phyloP scores from a whole-genome alignment of 2,329 filamentous ascomycete genomes.

The Aspergillus fumigatiaffinis region DNA sequence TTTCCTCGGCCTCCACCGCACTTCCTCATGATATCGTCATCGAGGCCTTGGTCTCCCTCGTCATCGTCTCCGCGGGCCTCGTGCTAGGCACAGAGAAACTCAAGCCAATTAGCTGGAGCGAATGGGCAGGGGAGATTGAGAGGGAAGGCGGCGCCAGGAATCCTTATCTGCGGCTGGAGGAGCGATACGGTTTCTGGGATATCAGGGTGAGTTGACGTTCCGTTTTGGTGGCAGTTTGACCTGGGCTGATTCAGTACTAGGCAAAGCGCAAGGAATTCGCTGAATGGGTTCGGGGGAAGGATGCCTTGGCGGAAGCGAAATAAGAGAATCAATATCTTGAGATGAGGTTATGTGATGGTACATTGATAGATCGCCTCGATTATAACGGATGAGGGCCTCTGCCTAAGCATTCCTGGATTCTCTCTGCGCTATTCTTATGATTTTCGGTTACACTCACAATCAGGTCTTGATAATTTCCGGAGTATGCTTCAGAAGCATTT shows the following conservation, averaged over 20 bases:
- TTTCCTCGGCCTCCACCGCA: slow-evolving; percentile 38
- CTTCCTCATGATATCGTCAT: slow-evolving; percentile 83
- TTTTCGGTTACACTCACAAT: neutral
- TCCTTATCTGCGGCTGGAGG: slow-evolving; percentile 75
- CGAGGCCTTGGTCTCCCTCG: slow-evolving; percentile 76
- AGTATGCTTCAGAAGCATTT: neutral
- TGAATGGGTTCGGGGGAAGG: slow-evolving; percentile 59
- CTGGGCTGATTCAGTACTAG: slow-evolving; percentile 24
- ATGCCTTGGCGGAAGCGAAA: slow-evolving; percentile 23
- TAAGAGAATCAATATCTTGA: neutral
- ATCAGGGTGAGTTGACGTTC: slow-evolving; percentile 59
- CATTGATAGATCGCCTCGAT: neutral
- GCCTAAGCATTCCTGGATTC: neutral
- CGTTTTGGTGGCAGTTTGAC: neutral
- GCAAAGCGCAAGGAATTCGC: slow-evolving; percentile 71
- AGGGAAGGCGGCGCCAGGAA: slow-evolving; percentile 67
- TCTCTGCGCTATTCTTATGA: neutral
- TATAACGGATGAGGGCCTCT: neutral
- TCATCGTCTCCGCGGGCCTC: slow-evolving; percentile 78
- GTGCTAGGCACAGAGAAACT: slow-evolving; percentile 73
- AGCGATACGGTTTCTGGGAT: slow-evolving; percentile 79
- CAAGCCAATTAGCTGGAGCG: slow-evolving; percentile 84
- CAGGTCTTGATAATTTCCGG: too few relatives aligned
- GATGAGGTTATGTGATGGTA: neutral
- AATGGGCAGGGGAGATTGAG: slow-evolving; percentile 67